Base-by-base conservation (phyloP, 2,329 filamentous ascomycete species). In the Cladosporium sp. region DNA sequence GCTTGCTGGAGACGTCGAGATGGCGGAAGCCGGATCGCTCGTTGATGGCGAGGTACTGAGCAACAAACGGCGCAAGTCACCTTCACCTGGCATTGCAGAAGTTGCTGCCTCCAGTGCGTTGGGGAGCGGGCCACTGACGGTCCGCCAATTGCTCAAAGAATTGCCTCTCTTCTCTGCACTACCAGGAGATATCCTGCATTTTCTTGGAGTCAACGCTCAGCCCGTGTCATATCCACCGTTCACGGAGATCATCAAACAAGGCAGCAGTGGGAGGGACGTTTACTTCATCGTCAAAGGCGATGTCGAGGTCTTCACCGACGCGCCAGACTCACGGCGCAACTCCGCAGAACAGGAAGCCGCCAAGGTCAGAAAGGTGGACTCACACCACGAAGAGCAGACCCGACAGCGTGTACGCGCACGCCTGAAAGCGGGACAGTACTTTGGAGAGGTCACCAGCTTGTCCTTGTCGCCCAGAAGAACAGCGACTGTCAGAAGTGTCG, bases 261-360 rank as follows among this genome's bases (percentile, higher is more conserved):
- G 90, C 50, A 88, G 84, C 1, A 79, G 83, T 9, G 93, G 93
- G 5, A 86, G 91, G 53, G 93, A 99, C 61, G 93, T 99, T 4
- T 99, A 86, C 70, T 97, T 99, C 67, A 93, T 99, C 56, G 89
- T 97, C 7, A 83, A 87, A 47, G 93, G 93, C 37, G 93, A 97
- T 64, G 92, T 95, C 1, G 93, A 99, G 66, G 89, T 99, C 4
- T 80, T 99, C 34, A 68, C 61, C 47, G 67, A 62, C 56, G 63
- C 51, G 51, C 45, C 45, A 3, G 45, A 48, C 38, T 48, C 63
- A 54, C 27, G 57, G 52, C 79, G 85, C 52, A 81, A 89, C 58
- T 69, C 70, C 22, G 24, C 24, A 7, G 37, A 48, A 27, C 37
- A 34, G n/a, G 45, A 48, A 12, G 27, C 17, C 8, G 37, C 45